Percentiles rank a stretch among this genome's conserved stretches.
These are phyloP conservation scores for Olyra latifolia DNA, from an alignment of 176 grass and related monocot species.

Conservation along the genomic window DNA sequence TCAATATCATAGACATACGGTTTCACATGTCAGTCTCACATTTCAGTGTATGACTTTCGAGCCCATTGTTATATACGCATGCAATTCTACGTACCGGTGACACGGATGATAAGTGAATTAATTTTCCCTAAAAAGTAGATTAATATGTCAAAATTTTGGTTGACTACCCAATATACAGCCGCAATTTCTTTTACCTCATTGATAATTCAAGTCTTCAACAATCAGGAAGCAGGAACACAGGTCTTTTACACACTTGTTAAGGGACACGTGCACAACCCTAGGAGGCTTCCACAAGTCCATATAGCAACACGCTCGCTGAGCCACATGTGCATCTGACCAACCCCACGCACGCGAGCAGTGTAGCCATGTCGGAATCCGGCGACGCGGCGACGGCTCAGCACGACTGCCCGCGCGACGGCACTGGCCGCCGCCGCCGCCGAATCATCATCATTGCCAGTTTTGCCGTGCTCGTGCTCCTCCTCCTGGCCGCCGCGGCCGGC, in stretches of 20 bases:
- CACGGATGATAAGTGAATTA: no score
- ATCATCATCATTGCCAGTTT: slow-evolving; percentile 30
- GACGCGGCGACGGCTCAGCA: neutral
- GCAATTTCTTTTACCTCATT: no score
- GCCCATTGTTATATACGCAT: no score
- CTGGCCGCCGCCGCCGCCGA: slow-evolving; percentile 6
- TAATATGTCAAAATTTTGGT: no score
- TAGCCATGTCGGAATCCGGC: slow-evolving; percentile 40
- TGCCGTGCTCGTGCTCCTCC: slow-evolving; percentile 38
- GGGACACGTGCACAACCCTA: no score
- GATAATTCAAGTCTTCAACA: neutral
- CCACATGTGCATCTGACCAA: neutral
- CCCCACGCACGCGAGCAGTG: neutral
- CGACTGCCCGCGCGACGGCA: neutral
- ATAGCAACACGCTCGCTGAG: neutral
- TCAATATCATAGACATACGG: no score
- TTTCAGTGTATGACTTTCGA: no score
- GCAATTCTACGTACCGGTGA: no score
- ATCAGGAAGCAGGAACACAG: neutral
- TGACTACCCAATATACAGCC: no score
- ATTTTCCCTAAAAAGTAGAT: no score
- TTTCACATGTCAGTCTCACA: no score
- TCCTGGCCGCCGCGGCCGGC: slow-evolving; percentile 43
- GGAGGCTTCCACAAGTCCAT: neutral
- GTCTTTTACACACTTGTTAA: no score